Evolutionary conservation across 352 stramenopile species (phyloP).

Genomic region (Pythium brachiatum): DNA sequence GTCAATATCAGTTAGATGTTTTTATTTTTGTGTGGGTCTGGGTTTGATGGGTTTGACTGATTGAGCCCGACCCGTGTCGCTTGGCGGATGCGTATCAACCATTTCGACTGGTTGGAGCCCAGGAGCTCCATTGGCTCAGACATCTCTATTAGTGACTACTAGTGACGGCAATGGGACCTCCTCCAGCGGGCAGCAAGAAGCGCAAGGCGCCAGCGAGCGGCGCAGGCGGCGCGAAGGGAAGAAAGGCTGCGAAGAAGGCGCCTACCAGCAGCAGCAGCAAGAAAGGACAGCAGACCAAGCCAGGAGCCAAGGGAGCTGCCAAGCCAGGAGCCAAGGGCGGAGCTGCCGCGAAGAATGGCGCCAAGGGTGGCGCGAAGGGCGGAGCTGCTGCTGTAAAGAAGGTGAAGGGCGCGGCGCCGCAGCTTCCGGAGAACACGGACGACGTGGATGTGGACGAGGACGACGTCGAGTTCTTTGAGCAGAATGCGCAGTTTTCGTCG

Average conservation of each 20-base stretch:
- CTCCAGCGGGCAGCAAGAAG: slow-evolving; percentile 19
- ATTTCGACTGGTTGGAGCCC: slow-evolving; percentile 3
- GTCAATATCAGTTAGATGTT: slow-evolving; percentile 13
- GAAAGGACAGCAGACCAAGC: not conserved
- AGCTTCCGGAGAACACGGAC: slow-evolving; percentile 35
- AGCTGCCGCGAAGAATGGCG: slow-evolving; percentile 7
- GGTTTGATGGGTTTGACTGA: not conserved
- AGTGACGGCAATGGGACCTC: slow-evolving; percentile 7
- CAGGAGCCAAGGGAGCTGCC: not conserved
- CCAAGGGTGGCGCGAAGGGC: not conserved
- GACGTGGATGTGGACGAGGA: slow-evolving; percentile 76
- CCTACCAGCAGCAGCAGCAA: not conserved
- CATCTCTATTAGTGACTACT: not conserved
- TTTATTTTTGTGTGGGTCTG: not conserved
- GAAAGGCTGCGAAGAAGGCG: slow-evolving; percentile 5
- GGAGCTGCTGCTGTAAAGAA: slow-evolving; percentile 29
- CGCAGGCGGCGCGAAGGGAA: slow-evolving; percentile 8
- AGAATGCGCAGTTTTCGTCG: slow-evolving; percentile 62
- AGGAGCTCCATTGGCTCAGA: slow-evolving; percentile 5
- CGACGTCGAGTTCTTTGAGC: slow-evolving; percentile 75
- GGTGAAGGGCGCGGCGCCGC: slow-evolving; percentile 42
- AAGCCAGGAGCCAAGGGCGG: not conserved
- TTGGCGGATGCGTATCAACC: slow-evolving; percentile 15
- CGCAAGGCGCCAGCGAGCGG: slow-evolving; percentile 24
- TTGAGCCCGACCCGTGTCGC: slow-evolving; percentile 7